Evolutionary conservation across 768 basidiomycete genomes (phyloP).

Genomic region (Porpolomopsis calyptriformis): DNA sequence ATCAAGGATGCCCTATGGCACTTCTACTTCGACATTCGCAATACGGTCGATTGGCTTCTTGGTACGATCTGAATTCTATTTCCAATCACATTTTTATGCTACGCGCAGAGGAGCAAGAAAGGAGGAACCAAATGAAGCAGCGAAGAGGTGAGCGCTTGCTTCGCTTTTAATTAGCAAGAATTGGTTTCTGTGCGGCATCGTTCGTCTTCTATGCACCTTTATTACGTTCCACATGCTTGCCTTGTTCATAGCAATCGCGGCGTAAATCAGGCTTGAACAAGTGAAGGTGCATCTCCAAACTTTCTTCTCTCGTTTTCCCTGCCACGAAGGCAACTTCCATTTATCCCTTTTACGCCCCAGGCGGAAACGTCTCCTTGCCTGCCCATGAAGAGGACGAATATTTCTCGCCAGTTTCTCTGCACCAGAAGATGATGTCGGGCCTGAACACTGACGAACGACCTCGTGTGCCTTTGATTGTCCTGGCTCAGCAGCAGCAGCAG

Average conservation of each 20-base stretch:
- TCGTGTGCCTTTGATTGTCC: constrained; percentile 48
- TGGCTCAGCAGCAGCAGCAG: constrained; percentile 39
- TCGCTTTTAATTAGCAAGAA: no score
- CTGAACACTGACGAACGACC: constrained; percentile 26
- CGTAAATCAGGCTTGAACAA: constrained; percentile 28
- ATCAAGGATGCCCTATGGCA: constrained; percentile 83
- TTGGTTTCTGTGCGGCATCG: no score
- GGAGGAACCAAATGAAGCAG: constrained; percentile 51
- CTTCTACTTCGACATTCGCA: constrained; percentile 73
- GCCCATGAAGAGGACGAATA: constrained; percentile 14
- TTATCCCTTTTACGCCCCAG: constrained; percentile 13
- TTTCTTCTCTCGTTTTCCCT: constrained; percentile 8
- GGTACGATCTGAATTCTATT: constrained; percentile 37
- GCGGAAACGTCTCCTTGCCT: constrained; percentile 6
- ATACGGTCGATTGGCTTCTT: constrained; percentile 61
- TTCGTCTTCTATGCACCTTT: constrained; percentile 14
- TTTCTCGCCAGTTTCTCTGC: constrained; percentile 10
- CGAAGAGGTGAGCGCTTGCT: constrained; percentile 69
- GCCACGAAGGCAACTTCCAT: constrained; percentile 2
- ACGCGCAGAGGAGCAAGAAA: constrained; percentile 55
- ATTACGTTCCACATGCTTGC: constrained; percentile 15
- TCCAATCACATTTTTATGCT: constrained; percentile 9
- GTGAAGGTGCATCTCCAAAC: constrained; percentile 52
- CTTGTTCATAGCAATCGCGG: constrained; percentile 10
- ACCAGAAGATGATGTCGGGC: neutral